phyloP scores from a whole-genome alignment of 2,329 filamentous ascomycete genomes.

The Colletotrichum trifolii region DNA sequence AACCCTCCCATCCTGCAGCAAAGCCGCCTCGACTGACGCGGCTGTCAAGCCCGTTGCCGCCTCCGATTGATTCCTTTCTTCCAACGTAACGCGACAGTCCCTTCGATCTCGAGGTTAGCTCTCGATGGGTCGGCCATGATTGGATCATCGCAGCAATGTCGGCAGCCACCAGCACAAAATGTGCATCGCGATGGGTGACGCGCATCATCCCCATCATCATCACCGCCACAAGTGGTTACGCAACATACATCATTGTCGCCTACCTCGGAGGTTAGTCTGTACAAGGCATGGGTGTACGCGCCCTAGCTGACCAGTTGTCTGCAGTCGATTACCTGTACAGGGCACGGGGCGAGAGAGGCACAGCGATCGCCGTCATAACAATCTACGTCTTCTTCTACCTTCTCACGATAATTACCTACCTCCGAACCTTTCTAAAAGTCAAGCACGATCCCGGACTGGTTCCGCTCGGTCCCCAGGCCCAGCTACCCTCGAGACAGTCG shows the following conservation, averaged over 20 bases:
- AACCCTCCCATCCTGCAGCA: conserved; percentile 1
- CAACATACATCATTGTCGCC: conserved; percentile 76
- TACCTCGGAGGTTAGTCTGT: conserved; percentile 72
- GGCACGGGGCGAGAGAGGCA: conserved; percentile 57
- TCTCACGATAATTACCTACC: conserved; percentile 73
- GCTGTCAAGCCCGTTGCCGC: conserved; percentile 8
- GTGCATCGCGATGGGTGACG: conserved; percentile 68
- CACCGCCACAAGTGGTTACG: conserved; percentile 72
- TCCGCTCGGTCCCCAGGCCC: conserved; percentile 61
- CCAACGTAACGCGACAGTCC: not conserved
- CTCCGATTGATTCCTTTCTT: not conserved
- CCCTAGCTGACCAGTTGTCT: not conserved
- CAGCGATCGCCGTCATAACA: conserved; percentile 76
- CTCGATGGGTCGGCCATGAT: conserved; percentile 19
- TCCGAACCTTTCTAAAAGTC: conserved; percentile 77
- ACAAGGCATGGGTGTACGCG: no score
- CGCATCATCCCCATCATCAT: conserved; percentile 78
- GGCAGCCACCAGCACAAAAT: conserved; percentile 46
- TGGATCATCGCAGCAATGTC: conserved; percentile 29
- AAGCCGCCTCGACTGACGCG: conserved; percentile 11
- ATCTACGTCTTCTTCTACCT: conserved; percentile 79
- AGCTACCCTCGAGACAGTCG: conserved; percentile 27
- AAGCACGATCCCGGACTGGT: conserved; percentile 79
- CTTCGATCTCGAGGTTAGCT: not conserved
- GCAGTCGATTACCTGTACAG: conserved; percentile 78